These are phyloP conservation scores for Stipa capillata DNA, from an alignment of 176 grass and related monocot species.

Conservation along the genomic window DNA sequence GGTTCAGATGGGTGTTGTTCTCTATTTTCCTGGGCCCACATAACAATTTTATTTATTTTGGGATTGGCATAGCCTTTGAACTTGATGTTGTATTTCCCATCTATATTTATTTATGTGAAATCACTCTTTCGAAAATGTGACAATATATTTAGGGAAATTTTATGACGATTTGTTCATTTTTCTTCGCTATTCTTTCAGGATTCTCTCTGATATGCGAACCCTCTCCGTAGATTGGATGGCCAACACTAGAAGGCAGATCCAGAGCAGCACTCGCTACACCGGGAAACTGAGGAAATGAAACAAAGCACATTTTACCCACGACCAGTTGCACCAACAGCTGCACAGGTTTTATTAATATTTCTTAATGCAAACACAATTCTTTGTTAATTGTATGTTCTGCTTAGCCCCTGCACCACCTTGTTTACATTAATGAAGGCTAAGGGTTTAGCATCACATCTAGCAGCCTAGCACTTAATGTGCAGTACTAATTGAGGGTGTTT, in stretches of 20 bases:
- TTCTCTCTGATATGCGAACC: constrained; percentile 97
- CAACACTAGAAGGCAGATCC: constrained; percentile 74
- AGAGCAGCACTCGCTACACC: constrained; percentile 62
- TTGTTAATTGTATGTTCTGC: constrained; percentile 9
- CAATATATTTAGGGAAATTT: not conserved
- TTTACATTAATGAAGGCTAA: constrained; percentile 11
- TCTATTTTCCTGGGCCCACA: not conserved
- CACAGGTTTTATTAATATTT: constrained; percentile 56
- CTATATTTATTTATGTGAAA: not conserved
- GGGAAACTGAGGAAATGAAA: constrained; percentile 72
- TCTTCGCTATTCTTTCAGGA: constrained; percentile 71
- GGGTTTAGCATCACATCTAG: not conserved
- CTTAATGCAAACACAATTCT: not conserved
- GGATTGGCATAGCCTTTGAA: not conserved
- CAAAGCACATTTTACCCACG: constrained; percentile 84
- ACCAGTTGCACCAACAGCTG: constrained; percentile 94
- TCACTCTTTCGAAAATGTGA: constrained; percentile 1
- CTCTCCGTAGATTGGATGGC: constrained; percentile 99
- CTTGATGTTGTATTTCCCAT: not conserved
- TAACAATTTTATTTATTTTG: not conserved
- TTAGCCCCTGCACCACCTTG: not conserved
- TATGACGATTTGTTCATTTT: constrained; percentile 25
- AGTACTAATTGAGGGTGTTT: not conserved
- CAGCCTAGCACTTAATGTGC: not conserved
- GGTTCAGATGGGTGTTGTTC: not conserved